phyloP scores from a whole-genome alignment of 2,329 filamentous ascomycete genomes.

The Mycosphaerella sp. region DNA sequence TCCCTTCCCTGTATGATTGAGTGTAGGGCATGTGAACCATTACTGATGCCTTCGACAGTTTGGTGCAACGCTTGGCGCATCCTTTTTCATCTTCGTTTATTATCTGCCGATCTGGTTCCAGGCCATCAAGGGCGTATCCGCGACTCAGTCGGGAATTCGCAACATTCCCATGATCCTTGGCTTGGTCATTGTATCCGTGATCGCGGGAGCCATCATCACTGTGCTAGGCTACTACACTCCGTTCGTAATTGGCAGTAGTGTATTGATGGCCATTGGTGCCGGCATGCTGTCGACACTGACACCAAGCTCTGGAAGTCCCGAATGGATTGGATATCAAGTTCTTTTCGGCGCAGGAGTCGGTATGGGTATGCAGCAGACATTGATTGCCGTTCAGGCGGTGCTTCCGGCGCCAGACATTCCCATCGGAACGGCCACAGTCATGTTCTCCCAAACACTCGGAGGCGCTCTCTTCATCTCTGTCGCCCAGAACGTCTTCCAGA shows the following conservation, averaged over 20 bases:
- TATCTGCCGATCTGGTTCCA: constrained; percentile 47
- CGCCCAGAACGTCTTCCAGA: constrained; percentile 47
- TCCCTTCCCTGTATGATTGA: background rate
- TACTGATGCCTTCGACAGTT: constrained; percentile 3
- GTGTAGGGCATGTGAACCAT: background rate
- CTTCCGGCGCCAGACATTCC: constrained; percentile 40
- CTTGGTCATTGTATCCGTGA: constrained; percentile 40
- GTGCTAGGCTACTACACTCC: constrained; percentile 45
- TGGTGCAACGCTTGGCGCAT: constrained; percentile 34
- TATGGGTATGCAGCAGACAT: constrained; percentile 44
- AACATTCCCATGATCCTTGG: constrained; percentile 44
- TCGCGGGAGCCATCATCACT: constrained; percentile 37
- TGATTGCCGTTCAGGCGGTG: constrained; percentile 42
- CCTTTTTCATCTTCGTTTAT: constrained; percentile 41
- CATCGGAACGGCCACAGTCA: constrained; percentile 44
- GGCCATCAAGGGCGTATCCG: constrained; percentile 43
- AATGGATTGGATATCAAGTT: constrained; percentile 38
- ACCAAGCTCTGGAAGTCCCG: constrained; percentile 33
- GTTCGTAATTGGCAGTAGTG: constrained; percentile 39
- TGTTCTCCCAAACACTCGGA: constrained; percentile 45
- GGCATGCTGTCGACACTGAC: constrained; percentile 43
- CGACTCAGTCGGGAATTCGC: constrained; percentile 44
- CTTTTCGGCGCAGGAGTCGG: constrained; percentile 39
- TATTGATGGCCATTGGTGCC: constrained; percentile 43
- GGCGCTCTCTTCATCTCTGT: constrained; percentile 46